These are phyloP conservation scores for Candida lessepsii DNA, from an alignment of 805 yeast genomes.

Conservation along the genomic window DNA sequence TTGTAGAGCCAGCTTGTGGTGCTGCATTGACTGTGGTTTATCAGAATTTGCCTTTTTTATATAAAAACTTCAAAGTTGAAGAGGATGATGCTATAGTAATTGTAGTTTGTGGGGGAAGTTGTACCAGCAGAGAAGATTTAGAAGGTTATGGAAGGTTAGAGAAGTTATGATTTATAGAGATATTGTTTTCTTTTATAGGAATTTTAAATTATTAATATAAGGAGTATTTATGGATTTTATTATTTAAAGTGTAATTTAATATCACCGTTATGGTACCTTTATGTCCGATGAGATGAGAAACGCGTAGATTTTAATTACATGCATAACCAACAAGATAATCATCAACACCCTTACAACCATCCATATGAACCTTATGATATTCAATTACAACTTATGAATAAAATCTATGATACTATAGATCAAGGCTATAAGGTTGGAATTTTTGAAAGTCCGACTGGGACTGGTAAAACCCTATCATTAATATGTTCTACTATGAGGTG, in stretches of 20 bases:
- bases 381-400: constrained; percentile 73
- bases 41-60: constrained; percentile 16
- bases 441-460: constrained; percentile 93
- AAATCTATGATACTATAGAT: constrained; percentile 63
- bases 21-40: constrained; percentile 27
- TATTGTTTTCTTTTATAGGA: too few species aligned
- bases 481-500: constrained; percentile 85
- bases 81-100: constrained; percentile 26
- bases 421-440: constrained; percentile 64
- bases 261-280: too few species aligned
- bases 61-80: constrained; percentile 15
- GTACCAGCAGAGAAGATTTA: constrained; percentile 17
- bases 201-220: too few species aligned
- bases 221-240: too few species aligned
- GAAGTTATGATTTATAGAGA: constrained; percentile 9
- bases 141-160: constrained; percentile 11
- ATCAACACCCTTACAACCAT: constrained; percentile 46
- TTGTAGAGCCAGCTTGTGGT: constrained; percentile 38
- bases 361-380: constrained; percentile 82
- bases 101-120: constrained; percentile 32
- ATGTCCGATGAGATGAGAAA: too few species aligned
- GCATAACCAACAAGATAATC: too few species aligned
- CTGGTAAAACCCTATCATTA: constrained; percentile 85
- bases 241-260: too few species aligned
- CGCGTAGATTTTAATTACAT: too few species aligned